Evolutionary conservation across 1,284 basidiomycete species (phyloP).

Genomic region (Athelia psychrophila): DNA sequence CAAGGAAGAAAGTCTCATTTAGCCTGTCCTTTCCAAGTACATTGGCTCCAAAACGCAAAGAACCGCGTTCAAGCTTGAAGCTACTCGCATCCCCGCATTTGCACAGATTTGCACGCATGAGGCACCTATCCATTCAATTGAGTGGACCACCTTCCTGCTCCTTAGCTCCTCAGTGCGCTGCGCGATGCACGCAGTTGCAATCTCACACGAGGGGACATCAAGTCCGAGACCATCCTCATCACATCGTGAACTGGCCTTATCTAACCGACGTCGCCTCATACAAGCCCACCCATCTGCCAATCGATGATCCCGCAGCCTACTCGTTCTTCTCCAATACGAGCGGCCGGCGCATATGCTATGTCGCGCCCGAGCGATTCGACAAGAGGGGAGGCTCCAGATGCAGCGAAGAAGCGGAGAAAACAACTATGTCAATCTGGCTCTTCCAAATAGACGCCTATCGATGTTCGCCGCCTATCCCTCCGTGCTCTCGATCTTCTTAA

Average conservation of each 20-base stretch:
- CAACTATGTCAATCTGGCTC: too few relatives aligned
- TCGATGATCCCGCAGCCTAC: slow-evolving; percentile 97
- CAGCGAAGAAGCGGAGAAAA: slow-evolving; percentile 58
- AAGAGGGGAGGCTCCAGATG: slow-evolving; percentile 69
- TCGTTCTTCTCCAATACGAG: slow-evolving; percentile 98
- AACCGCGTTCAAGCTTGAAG: too few relatives aligned
- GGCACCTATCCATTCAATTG: too few relatives aligned
- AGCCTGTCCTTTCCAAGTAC: too few relatives aligned
- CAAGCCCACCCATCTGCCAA: slow-evolving; percentile 94
- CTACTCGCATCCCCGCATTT: too few relatives aligned
- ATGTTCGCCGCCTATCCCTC: too few relatives aligned
- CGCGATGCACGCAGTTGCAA: slow-evolving; percentile 79
- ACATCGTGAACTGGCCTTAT: slow-evolving; percentile 95
- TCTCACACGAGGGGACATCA: slow-evolving; percentile 95
- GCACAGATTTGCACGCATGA: too few relatives aligned
- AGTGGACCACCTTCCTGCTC: slow-evolving; percentile 98
- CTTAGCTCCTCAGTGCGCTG: slow-evolving; percentile 87
- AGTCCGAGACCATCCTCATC: slow-evolving; percentile 96
- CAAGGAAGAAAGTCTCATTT: too few relatives aligned
- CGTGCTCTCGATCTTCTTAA: too few relatives aligned
- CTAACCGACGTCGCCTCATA: slow-evolving; percentile 96
- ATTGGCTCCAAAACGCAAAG: too few relatives aligned
- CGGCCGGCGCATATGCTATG: slow-evolving; percentile 89
- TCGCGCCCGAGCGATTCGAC: slow-evolving; percentile 97
- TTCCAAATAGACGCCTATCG: too few relatives aligned